Conservation (phyloP, 1,284 basidiomycete genomes). For the Austroboletus novae-zelandiae region DNA sequence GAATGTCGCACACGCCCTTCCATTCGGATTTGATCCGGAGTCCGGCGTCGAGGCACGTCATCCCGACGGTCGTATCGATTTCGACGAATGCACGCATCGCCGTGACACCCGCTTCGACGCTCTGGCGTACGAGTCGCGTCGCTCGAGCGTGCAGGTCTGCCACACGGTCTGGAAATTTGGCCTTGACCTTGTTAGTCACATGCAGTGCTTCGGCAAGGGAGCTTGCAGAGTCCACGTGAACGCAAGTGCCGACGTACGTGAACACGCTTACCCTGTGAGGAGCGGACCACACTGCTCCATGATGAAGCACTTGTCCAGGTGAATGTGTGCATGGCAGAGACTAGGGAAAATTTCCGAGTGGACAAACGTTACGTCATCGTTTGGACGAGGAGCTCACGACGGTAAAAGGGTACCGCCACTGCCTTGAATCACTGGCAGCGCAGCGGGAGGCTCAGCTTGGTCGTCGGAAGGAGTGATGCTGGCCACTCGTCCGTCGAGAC, state of each 20-base stretch:
- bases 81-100: slow-evolving; percentile 61
- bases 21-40: slow-evolving; percentile 47
- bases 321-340: slow-evolving; percentile 62
- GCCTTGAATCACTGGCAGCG: slow-evolving; percentile 37
- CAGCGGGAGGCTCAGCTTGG: background rate
- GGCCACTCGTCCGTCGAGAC: slow-evolving; percentile 18
- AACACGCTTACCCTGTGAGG: slow-evolving; percentile 43
- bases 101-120: slow-evolving; percentile 58
- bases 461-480: slow-evolving; percentile 11
- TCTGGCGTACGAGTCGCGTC: slow-evolving; percentile 50
- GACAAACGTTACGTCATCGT: slow-evolving; percentile 7
- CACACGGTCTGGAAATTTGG: slow-evolving; percentile 39
- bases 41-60: slow-evolving; percentile 50
- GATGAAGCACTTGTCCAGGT: slow-evolving; percentile 68
- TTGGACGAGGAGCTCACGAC: slow-evolving; percentile 37
- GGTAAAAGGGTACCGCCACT: slow-evolving; percentile 49
- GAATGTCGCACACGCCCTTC: slow-evolving; percentile 48
- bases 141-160: slow-evolving; percentile 53
- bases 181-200: slow-evolving; percentile 51
- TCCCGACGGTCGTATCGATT: slow-evolving; percentile 52
- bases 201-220: slow-evolving; percentile 55
- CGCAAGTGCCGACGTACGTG: too few relatives aligned
- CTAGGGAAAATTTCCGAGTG: slow-evolving; percentile 30
- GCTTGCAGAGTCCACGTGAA: slow-evolving; percentile 30
- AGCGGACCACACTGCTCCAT: slow-evolving; percentile 52